A percentile compares a stretch with the other conserved stretches of the same genome.
These are phyloP conservation scores for Hemisphaericaspora subhashii DNA, from an alignment of 1,139 yeast genomes.

Conservation along the genomic window DNA sequence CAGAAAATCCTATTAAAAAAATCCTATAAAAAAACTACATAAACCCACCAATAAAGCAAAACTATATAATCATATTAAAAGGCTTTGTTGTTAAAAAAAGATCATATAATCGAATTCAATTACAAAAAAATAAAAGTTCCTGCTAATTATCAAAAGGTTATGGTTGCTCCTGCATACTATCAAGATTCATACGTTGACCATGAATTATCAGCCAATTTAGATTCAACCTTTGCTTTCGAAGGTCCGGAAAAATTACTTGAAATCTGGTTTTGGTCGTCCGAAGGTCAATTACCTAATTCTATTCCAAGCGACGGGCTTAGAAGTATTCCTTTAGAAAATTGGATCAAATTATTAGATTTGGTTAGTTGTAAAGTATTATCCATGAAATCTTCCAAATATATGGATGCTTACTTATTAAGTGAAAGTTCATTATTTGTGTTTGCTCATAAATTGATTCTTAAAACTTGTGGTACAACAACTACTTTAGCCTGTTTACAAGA, in stretches of 20 bases:
- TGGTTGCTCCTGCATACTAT: constrained; percentile 47
- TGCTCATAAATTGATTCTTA: constrained; percentile 79
- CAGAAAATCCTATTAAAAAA: constrained; percentile 10
- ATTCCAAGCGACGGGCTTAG: constrained; percentile 52
- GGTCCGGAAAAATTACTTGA: constrained; percentile 96
- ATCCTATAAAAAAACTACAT: constrained; percentile 5
- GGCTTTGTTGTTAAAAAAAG: not conserved
- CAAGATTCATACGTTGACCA: constrained; percentile 67
- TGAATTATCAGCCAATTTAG: constrained; percentile 74
- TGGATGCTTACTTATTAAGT: constrained; percentile 85
- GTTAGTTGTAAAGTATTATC: constrained; percentile 90
- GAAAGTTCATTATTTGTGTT: constrained; percentile 91
- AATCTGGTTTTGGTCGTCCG: constrained; percentile 70
- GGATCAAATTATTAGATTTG: constrained; percentile 74
- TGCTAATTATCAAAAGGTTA: too few species aligned
- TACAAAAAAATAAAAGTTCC: not conserved
- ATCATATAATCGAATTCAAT: not conserved
- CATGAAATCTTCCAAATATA: constrained; percentile 59
- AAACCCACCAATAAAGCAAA: not conserved
- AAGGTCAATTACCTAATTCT: constrained; percentile 36
- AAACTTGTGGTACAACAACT: constrained; percentile 97
- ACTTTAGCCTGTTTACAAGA: constrained; percentile 75
- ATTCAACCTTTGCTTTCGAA: constrained; percentile 89
- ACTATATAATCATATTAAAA: not conserved
- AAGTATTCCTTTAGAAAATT: constrained; percentile 59